A percentile compares a stretch with the other conserved stretches of the same genome.
Evolutionary conservation across 2,329 filamentous ascomycete species (phyloP).

Genomic region (Monosporascus ibericus): DNA sequence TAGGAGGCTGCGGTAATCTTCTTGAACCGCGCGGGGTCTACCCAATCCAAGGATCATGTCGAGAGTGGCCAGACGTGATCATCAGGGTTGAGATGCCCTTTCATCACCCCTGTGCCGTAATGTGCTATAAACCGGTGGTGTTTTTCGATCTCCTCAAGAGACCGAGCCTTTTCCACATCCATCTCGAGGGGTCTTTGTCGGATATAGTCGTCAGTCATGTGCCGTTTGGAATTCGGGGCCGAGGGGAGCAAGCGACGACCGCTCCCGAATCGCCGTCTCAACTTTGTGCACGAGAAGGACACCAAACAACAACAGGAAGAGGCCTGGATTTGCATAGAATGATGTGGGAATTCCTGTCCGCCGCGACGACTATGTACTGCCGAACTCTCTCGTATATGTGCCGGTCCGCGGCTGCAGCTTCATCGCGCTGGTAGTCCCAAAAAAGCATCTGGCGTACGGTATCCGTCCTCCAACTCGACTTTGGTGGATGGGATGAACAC

Average conservation of each 20-base stretch:
- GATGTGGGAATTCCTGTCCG: neutral
- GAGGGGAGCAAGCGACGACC: constrained; percentile 1
- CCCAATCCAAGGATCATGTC: neutral
- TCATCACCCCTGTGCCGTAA: constrained; percentile 5
- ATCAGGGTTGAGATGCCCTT: constrained; percentile 1
- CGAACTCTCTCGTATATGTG: neutral
- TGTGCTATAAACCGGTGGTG: constrained; percentile 5
- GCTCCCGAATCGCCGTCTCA: constrained; percentile 1
- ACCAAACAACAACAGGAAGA: constrained; percentile 1
- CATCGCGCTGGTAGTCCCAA: neutral
- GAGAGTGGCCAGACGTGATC: neutral
- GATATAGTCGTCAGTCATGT: constrained; percentile 4
- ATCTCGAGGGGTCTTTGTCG: constrained; percentile 3
- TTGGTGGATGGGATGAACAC: neutral
- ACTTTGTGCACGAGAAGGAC: neutral
- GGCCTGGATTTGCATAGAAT: constrained; percentile 1
- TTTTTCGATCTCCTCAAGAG: constrained; percentile 3
- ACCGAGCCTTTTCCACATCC: constrained; percentile 4
- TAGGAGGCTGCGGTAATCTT: neutral
- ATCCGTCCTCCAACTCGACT: neutral
- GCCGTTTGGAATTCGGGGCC: neutral
- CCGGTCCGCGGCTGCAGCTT: neutral
- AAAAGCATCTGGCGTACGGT: neutral
- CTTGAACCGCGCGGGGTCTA: neutral
- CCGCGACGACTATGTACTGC: neutral